phyloP scores from a whole-genome alignment of 768 basidiomycete species.

The Pleurotus citrinopileatus region DNA sequence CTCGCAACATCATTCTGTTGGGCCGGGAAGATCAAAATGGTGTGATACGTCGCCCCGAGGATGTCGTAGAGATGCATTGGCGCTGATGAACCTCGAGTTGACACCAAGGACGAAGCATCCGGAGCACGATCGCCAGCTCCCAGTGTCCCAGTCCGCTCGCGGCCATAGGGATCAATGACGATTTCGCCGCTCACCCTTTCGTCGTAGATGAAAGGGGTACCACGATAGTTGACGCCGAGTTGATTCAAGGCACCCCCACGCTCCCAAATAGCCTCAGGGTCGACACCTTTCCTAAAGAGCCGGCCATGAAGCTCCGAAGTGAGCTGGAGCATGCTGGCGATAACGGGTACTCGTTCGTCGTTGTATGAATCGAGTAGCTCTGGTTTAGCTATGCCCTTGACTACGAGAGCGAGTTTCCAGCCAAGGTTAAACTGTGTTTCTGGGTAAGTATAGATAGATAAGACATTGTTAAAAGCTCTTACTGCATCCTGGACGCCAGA shows the following conservation, averaged over 20 bases:
- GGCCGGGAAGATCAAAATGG: too few species aligned
- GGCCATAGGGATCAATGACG: too few species aligned
- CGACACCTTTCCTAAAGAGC: background rate
- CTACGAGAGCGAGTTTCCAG: conserved; percentile 23
- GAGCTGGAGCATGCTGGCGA: conserved; percentile 31
- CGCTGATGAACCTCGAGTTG: too few species aligned
- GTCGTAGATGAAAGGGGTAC: background rate
- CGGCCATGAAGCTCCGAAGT: conserved; percentile 19
- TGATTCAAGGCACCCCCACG: too few species aligned
- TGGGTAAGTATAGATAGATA: conserved; percentile 8
- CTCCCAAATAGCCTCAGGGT: too few species aligned
- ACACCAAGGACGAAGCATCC: too few species aligned
- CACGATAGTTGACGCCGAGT: conserved; percentile 10
- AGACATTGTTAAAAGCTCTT: conserved; percentile 11
- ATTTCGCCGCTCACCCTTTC: too few species aligned
- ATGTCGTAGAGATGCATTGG: too few species aligned
- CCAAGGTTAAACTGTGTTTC: conserved; percentile 22
- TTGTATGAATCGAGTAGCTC: conserved; percentile 20
- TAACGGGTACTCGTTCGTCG: conserved; percentile 27
- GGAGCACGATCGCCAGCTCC: too few species aligned
- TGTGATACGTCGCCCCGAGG: too few species aligned
- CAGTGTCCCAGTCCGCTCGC: too few species aligned
- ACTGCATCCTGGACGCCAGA: conserved; percentile 17
- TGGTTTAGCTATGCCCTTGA: conserved; percentile 13
- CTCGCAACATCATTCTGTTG: background rate